phyloP scores from a whole-genome alignment of 805 yeast genomes.

The Candida anglica region DNA sequence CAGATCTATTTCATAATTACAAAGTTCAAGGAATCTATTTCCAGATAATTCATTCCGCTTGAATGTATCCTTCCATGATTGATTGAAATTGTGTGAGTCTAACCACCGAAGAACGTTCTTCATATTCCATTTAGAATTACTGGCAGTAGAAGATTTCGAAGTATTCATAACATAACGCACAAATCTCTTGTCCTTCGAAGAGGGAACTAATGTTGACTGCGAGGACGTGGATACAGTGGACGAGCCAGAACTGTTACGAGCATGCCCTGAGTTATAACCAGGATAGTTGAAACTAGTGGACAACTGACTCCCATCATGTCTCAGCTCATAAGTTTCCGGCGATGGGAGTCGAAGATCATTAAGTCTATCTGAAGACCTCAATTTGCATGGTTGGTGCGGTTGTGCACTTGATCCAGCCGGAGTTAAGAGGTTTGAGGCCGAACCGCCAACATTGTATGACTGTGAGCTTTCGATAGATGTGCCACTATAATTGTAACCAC shows the following conservation, averaged over 20 bases:
- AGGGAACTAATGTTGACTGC: conserved; percentile 24
- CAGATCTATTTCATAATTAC: conserved; percentile 54
- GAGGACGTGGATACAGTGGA: conserved; percentile 29
- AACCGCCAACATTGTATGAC: too few relatives aligned
- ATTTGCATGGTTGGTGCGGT: too few relatives aligned
- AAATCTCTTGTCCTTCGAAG: conserved; percentile 35
- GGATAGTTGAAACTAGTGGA: too few relatives aligned
- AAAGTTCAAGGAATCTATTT: conserved; percentile 58
- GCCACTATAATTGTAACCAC: conserved; percentile 24
- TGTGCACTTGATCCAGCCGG: too few relatives aligned
- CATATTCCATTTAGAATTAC: conserved; percentile 59
- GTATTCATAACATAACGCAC: conserved; percentile 41
- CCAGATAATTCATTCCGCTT: conserved; percentile 55
- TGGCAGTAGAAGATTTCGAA: conserved; percentile 13
- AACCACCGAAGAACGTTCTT: conserved; percentile 70
- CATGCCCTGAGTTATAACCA: conserved; percentile 17
- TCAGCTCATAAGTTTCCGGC: too few relatives aligned
- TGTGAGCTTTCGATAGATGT: conserved; percentile 20
- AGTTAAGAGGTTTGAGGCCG: too few relatives aligned
- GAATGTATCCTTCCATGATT: conserved; percentile 70
- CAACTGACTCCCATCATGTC: too few relatives aligned
- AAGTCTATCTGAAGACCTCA: too few relatives aligned
- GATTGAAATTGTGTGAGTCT: conserved; percentile 61
- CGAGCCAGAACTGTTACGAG: conserved; percentile 32
- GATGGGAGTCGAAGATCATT: too few relatives aligned